Percentiles rank a stretch among this genome's conserved stretches.
These are phyloP conservation scores for Cylindrotheca closterium DNA, from an alignment of 108 stramenopile species.

Conservation along the genomic window DNA sequence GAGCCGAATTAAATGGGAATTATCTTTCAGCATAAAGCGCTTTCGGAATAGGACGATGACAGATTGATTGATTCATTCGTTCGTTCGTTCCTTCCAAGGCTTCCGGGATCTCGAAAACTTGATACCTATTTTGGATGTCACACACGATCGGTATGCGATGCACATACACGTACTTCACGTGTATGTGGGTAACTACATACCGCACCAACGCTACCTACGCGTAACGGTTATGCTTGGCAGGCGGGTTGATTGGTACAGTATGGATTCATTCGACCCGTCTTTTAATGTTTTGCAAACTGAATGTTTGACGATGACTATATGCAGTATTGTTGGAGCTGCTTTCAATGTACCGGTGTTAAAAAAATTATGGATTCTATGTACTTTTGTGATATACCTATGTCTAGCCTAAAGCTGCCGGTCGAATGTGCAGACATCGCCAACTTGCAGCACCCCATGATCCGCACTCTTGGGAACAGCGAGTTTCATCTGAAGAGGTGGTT, in stretches of 20 bases:
- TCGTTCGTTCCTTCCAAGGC: no score
- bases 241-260: not conserved
- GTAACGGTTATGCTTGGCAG: not conserved
- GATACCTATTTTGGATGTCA: no score
- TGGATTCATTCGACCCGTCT: not conserved
- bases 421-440: not conserved
- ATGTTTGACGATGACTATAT: not conserved
- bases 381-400: not conserved
- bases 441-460: not conserved
- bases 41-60: no score
- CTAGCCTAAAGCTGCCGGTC: not conserved
- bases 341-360: not conserved
- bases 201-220: no score
- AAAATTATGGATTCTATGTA: not conserved
- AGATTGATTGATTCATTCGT: no score
- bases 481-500: constrained; percentile 31
- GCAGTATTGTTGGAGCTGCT: not conserved
- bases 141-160: no score
- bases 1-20: no score
- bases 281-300: not conserved
- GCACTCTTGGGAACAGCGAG: not conserved
- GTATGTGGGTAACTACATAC: no score
- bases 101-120: no score
- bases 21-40: no score
- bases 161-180: no score